phyloP scores from a whole-genome alignment of 371 early-diverging fungal genomes.

The Syncephalastrum sp. region DNA sequence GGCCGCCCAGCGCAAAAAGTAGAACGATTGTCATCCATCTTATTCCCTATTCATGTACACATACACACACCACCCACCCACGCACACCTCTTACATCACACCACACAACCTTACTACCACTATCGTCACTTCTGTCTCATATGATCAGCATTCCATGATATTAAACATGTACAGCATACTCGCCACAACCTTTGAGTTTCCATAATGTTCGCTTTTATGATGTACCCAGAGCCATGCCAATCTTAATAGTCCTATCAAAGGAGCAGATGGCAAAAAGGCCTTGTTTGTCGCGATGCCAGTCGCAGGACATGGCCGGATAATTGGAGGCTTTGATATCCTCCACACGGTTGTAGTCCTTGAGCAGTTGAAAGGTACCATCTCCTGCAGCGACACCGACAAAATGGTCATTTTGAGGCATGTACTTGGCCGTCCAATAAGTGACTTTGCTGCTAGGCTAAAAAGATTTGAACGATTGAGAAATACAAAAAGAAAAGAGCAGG shows the following conservation, averaged over 20 bases:
- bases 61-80: too few species aligned
- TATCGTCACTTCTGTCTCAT: too few species aligned
- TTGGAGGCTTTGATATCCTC: slow-evolving; percentile 21
- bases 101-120: too few species aligned
- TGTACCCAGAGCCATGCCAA: slow-evolving; percentile 39
- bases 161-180: too few species aligned
- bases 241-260: slow-evolving; percentile 50
- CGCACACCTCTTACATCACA: too few species aligned
- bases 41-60: neutral
- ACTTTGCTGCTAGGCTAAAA: slow-evolving; percentile 47
- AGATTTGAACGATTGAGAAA: neutral
- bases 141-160: too few species aligned
- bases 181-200: too few species aligned
- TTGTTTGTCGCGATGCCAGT: slow-evolving; percentile 51
- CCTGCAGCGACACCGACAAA: slow-evolving; percentile 67
- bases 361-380: slow-evolving; percentile 59
- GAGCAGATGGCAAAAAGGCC: slow-evolving; percentile 53
- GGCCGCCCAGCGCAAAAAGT: slow-evolving; percentile 85
- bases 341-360: slow-evolving; percentile 12
- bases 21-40: slow-evolving; percentile 14
- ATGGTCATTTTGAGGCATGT: slow-evolving; percentile 69
- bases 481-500: neutral
- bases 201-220: neutral
- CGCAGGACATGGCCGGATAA: slow-evolving; percentile 48
- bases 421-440: slow-evolving; percentile 75